Evolutionary conservation across 2,329 filamentous ascomycete genomes (phyloP).

Genomic region (Epichloe amarillans): DNA sequence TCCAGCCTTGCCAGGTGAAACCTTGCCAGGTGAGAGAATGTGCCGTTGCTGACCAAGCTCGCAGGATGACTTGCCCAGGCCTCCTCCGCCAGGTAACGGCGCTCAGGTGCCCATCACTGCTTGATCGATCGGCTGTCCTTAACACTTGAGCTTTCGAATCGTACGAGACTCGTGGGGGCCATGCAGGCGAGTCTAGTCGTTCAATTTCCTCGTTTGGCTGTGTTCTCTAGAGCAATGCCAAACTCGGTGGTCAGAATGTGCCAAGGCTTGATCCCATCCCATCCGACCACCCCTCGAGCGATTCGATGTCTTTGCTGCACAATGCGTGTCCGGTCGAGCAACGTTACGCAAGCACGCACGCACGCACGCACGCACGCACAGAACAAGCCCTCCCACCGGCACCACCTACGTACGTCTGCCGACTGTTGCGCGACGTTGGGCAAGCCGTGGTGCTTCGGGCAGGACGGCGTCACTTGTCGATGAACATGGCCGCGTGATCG

Average conservation of each 20-base stretch:
- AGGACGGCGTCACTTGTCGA: neutral
- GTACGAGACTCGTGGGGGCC: neutral
- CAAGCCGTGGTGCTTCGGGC: neutral
- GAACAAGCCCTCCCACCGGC: neutral
- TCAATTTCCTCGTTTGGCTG: too few relatives aligned
- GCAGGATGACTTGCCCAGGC: constrained; percentile 33
- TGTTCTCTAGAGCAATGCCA: too few relatives aligned
- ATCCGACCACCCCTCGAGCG: too few relatives aligned
- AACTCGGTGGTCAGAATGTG: too few relatives aligned
- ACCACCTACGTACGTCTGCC: neutral
- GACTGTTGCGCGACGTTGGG: neutral
- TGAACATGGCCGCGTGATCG: neutral
- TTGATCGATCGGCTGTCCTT: constrained; percentile 10
- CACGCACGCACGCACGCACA: neutral
- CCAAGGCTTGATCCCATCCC: too few relatives aligned
- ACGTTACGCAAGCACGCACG: neutral
- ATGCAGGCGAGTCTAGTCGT: too few relatives aligned
- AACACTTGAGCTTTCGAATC: too few relatives aligned
- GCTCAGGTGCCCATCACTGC: constrained; percentile 27
- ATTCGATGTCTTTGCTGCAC: neutral
- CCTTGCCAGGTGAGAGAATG: neutral
- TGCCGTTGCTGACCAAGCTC: neutral
- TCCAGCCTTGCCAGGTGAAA: neutral
- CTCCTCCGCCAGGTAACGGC: constrained; percentile 17
- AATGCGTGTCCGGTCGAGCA: neutral